phyloP scores from a whole-genome alignment of 2,329 filamentous ascomycete species.

The Colletotrichum cordylinicola region DNA sequence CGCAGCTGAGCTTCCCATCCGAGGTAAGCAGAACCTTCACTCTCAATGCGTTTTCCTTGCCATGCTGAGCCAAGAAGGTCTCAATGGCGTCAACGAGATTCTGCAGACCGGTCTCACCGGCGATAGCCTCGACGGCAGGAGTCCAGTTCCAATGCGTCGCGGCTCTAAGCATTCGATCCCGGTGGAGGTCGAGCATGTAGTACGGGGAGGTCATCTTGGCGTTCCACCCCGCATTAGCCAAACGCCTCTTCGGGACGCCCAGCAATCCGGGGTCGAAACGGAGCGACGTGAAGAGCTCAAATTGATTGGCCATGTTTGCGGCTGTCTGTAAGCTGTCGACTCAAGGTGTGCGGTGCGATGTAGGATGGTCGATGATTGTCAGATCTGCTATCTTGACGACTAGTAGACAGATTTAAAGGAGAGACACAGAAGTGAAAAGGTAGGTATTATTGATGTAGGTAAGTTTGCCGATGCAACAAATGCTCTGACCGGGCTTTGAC shows the following conservation, averaged over 20 bases:
- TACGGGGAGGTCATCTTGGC: conserved; percentile 62
- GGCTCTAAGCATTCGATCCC: conserved; percentile 75
- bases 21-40: conserved; percentile 61
- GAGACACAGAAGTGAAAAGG: background rate
- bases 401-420: background rate
- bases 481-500: background rate
- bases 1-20: conserved; percentile 51
- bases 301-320: conserved; percentile 44
- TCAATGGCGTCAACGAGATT: conserved; percentile 38
- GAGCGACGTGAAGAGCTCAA: conserved; percentile 73
- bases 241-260: conserved; percentile 40
- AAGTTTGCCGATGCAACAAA: background rate
- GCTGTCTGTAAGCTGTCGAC: background rate
- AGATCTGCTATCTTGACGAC: background rate
- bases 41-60: conserved; percentile 42
- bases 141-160: conserved; percentile 63
- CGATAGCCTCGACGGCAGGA: conserved; percentile 47
- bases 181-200: conserved; percentile 82
- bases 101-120: conserved; percentile 51
- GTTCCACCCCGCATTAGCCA: conserved; percentile 57
- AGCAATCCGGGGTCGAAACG: conserved; percentile 71
- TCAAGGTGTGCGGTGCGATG: background rate
- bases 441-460: background rate
- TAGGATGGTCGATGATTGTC: background rate
- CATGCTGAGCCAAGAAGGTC: conserved; percentile 37